These are phyloP conservation scores for Tubosaeta brunneosetosa DNA, from an alignment of 768 basidiomycete species.

Conservation along the genomic window DNA sequence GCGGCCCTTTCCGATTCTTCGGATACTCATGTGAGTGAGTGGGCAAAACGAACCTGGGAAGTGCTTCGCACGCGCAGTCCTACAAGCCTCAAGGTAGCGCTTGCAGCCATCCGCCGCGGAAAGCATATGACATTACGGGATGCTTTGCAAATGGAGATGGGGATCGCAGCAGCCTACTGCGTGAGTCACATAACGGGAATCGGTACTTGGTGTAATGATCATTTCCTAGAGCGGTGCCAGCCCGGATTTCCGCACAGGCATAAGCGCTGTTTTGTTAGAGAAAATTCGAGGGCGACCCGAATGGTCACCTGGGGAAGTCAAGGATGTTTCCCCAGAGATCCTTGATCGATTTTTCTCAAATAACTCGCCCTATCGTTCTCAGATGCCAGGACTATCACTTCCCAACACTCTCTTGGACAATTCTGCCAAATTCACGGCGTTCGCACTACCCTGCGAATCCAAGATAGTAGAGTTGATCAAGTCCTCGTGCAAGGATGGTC, in stretches of 20 bases:
- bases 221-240: constrained; percentile 61
- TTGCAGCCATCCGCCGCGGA: constrained; percentile 74
- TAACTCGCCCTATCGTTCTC: constrained; percentile 43
- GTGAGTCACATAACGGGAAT: constrained; percentile 46
- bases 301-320: constrained; percentile 67
- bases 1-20: constrained; percentile 34
- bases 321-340: constrained; percentile 57
- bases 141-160: constrained; percentile 78
- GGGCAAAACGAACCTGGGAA: constrained; percentile 70
- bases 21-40: constrained; percentile 49
- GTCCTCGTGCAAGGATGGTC: constrained; percentile 38
- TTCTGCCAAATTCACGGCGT: constrained; percentile 32
- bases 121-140: constrained; percentile 55
- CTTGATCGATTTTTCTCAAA: constrained; percentile 63
- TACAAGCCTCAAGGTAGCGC: constrained; percentile 87
- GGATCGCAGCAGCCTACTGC: constrained; percentile 84
- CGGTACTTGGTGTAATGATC: constrained; percentile 9
- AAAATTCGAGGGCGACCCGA: constrained; percentile 49
- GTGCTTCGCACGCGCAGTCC: constrained; percentile 73
- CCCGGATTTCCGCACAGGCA: constrained; percentile 80
- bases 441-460: constrained; percentile 72
- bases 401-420: constrained; percentile 31
- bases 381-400: constrained; percentile 42
- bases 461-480: constrained; percentile 63
- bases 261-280: constrained; percentile 60